Evolutionary conservation across 2,329 filamentous ascomycete species (phyloP), one percentile per base, ranked within the genome.

Genomic region (Aspergillus udagawae): DNA sequence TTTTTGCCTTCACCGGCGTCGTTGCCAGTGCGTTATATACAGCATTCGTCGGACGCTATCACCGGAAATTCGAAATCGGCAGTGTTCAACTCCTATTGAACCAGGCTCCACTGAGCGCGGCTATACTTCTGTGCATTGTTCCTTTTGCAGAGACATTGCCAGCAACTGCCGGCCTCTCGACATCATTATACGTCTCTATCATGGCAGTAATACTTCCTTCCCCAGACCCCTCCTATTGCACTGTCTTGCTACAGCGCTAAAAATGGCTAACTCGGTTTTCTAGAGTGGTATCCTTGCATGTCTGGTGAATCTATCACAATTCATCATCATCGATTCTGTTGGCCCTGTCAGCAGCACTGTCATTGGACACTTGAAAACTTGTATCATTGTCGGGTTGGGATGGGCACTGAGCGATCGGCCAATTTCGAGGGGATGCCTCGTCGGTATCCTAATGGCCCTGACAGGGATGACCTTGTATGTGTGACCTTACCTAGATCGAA

Each of bases 331-430:
- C 44, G 66, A 68, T 17, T 62, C 60, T 0, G 70, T 71, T 2
- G 85, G 85, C 0, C 82, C 85, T 0, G 84, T 88, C 3, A 84
- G 84, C 9, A 86, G 84, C 63, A 87, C 85, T 0, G 84, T 88
- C 0, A 84, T 88, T n/a, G 86, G 85, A 0, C 85, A 88, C 64
- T 75, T 86, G 41, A 88, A 88, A 73, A 88, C 85, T 0, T 86
- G 84, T 63, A 82, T 81, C 4, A 87, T 88, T 61, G 84, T 87
- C n/a, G 80, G 80, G 21, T 71, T 88, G 3, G 85, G 85, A 32
- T 88, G 85, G 85, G 59, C 57, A 0, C 53, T 52, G 5, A 60
- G 57, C 20, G 55, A 59, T 20, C 62, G 61, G 48, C 35, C 52
- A 3, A 51, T 65, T 8, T 51, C 57, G 32, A 42, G 49, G 1